These are phyloP conservation scores for Termitomyces sp. DNA, from an alignment of 768 basidiomycete genomes.

Conservation along the genomic window DNA sequence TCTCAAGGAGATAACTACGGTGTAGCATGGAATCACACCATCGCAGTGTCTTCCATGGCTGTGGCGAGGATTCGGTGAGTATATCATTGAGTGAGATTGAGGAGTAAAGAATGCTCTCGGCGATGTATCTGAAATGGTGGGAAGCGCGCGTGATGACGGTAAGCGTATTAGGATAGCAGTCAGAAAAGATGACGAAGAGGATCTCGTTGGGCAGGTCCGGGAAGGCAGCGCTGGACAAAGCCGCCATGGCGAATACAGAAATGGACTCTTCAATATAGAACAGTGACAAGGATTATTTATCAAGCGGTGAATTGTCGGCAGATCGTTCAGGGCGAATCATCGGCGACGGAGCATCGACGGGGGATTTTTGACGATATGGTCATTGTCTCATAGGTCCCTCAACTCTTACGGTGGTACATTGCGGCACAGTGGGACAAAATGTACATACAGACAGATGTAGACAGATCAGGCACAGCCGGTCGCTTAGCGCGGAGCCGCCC, in stretches of 20 bases:
- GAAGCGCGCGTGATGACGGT: conserved; percentile 41
- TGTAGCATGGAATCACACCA: conserved; percentile 52
- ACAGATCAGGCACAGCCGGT: too few relatives aligned
- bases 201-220: conserved; percentile 51
- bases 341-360: conserved; percentile 40
- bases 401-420: background rate
- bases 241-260: background rate
- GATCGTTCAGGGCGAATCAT: conserved; percentile 27
- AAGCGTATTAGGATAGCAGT: conserved; percentile 34
- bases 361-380: conserved; percentile 7
- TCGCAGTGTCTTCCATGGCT: conserved; percentile 38
- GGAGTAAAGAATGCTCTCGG: conserved; percentile 58
- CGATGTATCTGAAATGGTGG: conserved; percentile 45
- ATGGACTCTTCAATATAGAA: background rate
- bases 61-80: conserved; percentile 36
- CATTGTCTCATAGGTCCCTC: too few relatives aligned
- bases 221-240: background rate
- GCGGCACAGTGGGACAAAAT: background rate
- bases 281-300: conserved; percentile 26
- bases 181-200: conserved; percentile 43
- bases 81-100: conserved; percentile 46
- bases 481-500: background rate
- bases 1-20: conserved; percentile 43
- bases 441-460: too few relatives aligned
- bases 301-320: conserved; percentile 33